Base-by-base conservation (phyloP, 352 stramenopile genomes). In the Phytopythium aichiense region DNA sequence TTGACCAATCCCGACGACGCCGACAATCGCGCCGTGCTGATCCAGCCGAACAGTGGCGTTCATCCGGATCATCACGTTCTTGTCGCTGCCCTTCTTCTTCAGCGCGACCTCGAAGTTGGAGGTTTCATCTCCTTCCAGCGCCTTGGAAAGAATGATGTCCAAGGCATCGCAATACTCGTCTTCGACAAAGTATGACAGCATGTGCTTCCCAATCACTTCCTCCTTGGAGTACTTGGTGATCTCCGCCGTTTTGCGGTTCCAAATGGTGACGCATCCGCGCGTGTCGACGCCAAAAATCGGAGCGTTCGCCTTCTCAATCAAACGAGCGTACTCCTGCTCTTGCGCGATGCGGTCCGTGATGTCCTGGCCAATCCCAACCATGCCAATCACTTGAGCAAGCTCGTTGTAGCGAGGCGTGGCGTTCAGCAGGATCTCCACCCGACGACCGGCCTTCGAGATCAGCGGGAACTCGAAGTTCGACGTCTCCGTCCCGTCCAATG, bases 351-450 rank as follows among this genome's bases (percentile, higher is more conserved):
- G 75, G 33, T 89, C 78, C 2, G 85, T 90, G 61, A 94, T 92
- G 58, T 96, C 88, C 60, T 95, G 85, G 0, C 84, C 87, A 56
- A 96, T 95, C n/a, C 88, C 85, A 8, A 95, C 85, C 66, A 95
- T 89, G 48, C 91, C 91, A 59, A 97, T 91, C 49, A 96, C 77
- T 8, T 73, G 64, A 23, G 74, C 76, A 22, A 90, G 73, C 38
- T 95, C 83, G 51, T 98, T 92, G 61, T 85, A 93, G 0, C 88
- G 73, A 35, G 85, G 79, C 0, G 88, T 97, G 1, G 90, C 88
- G 64, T 96, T 96, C 4, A 96, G 58, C 45, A 94, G 50, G 58
- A 97, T 93, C 59, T 91, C 83, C 8, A 97, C 86, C 13, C 82
- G 79, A 13, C 81, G 78, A 5, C 79, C 81, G 20, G 73, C 74